Base-by-base conservation (phyloP, 192 early-diverging fungal species). In the Umbelopsis sp. region DNA sequence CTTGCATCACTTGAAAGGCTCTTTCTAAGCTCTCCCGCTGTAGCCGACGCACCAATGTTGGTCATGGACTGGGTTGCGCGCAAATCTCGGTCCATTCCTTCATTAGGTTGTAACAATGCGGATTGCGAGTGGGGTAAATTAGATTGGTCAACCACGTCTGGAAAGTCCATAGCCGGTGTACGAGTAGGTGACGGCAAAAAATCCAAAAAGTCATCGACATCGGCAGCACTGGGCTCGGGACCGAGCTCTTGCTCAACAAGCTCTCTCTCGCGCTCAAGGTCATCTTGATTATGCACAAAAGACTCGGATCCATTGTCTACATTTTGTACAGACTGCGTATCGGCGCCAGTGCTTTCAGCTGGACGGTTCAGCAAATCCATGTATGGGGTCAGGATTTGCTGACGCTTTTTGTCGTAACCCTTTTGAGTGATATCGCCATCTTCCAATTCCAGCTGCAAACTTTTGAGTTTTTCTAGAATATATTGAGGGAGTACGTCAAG, bases 371-470 rank as follows among this genome's bases (percentile, higher is more conserved):
- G 18, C 13, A 61, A 30, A 11, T 61, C 55, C 27, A 15, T 25
- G 16, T 61, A 61, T 11, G 55, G 48, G 4, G 70, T 69, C 64
- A 90, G 76, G n/a, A 92, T 77, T 50, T 79, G 79, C 4, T 73
- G 68, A 23, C 82, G 75, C 70, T 86, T 86, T 79, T 91, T 91
- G 66, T 90, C 88, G 69, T 84, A 92, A 22, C 91, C 91, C 74
- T 92, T 89, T 71, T 87, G 81, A 23, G 91, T 92, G 68, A 92
- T 89, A 66, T 91, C 89, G 47, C 89, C 89, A 21, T 90, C 87
- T 50, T 76, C 76, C 30, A 82, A 77, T 75, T 89, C 89, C 22
- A 80, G 71, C 67, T 89, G 64, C n/a, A 76, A 44, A 44, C 64
- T 51, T 33, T 45, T 41, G 27, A 76, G 47, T 45, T 71, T 47